These are phyloP conservation scores for Saccharum hybrid DNA, from an alignment of 202 grass and related monocot genomes.

Conservation along the genomic window DNA sequence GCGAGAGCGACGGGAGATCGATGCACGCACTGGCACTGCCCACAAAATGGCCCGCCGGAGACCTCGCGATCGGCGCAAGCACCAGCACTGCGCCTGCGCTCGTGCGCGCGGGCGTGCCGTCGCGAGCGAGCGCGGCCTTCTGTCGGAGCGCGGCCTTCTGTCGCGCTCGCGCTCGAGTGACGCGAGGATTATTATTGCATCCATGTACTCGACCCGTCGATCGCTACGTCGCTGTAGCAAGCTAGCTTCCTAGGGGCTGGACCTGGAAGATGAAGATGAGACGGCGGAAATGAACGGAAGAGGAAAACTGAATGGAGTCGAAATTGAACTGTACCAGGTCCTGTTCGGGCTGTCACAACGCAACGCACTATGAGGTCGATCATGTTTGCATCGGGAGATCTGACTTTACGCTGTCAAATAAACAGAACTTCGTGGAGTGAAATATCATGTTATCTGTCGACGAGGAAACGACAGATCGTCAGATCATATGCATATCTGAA, in stretches of 20 bases:
- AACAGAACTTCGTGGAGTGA: not conserved
- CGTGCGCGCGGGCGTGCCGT: not conserved
- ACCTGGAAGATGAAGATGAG: not conserved
- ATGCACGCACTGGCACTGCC: not conserved
- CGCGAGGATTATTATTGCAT: not conserved
- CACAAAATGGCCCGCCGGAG: conserved; percentile 14
- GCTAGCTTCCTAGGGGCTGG: not conserved
- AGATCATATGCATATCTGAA: not conserved
- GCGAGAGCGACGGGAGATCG: conserved; percentile 1
- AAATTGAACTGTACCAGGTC: conserved; percentile 15
- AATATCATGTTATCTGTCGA: not conserved
- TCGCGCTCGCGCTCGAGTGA: conserved; percentile 21
- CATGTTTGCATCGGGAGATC: not conserved
- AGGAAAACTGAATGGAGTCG: not conserved
- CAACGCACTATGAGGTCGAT: not conserved
- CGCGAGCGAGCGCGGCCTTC: not conserved
- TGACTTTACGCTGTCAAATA: not conserved
- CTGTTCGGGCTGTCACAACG: not conserved
- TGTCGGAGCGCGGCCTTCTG: not conserved
- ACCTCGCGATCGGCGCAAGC: conserved; percentile 32
- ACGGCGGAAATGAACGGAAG: not conserved
- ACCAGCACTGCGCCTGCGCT: not conserved
- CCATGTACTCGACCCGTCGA: not conserved
- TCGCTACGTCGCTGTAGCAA: not conserved
- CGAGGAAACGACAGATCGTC: not conserved